Evolutionary conservation across 345 rosid genomes (phyloP), one percentile per base, ranked within the genome.

Genomic region (Murraya koenigii): DNA sequence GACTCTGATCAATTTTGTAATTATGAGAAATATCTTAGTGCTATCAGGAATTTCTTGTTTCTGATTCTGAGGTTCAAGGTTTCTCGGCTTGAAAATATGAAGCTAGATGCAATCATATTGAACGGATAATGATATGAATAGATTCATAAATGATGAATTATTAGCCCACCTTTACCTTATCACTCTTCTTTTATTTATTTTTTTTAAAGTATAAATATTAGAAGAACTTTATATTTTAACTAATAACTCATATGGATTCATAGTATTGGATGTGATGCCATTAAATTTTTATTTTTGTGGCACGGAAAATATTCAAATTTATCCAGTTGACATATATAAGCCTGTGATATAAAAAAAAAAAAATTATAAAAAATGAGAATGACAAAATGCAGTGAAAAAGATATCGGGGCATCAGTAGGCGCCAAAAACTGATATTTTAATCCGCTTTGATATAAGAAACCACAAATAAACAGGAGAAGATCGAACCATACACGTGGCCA

Each of bases 1-100:
- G 39, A 76, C 33, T 68, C 75, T 71, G 82, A 81, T 75, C 88
- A 85, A 75, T 87, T 87, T 87, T 84, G 89, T 83, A 83, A 71
- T 52, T 74, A 65, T 59, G 64, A 36, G 79, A 64, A 13, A 11
- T 13, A 76, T 64, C 47, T 14, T 49, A 59, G 54, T 65, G 75
- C 32, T 35, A 64, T 67, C 41, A 39, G 84, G 72, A 71, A 65
- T 68, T 65, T 71, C 73, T 75, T 64, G 75, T 66, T 65, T 61
- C 79, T 60, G 73, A 36, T 65, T 61, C 78, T 60, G 73, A 30
- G 59, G 70, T 75, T 60, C 66, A 64, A 60, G 82, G 25, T 75
- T 55, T 71, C 71, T 66, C 33, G 44, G 67, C 77, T 73, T 79
- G 78, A 81, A 63, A 52, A 52, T 62, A n/a, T 70, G 71, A 28